Base-by-base conservation (phyloP, 345 rosid genomes). In the Barbarea vulgaris region DNA sequence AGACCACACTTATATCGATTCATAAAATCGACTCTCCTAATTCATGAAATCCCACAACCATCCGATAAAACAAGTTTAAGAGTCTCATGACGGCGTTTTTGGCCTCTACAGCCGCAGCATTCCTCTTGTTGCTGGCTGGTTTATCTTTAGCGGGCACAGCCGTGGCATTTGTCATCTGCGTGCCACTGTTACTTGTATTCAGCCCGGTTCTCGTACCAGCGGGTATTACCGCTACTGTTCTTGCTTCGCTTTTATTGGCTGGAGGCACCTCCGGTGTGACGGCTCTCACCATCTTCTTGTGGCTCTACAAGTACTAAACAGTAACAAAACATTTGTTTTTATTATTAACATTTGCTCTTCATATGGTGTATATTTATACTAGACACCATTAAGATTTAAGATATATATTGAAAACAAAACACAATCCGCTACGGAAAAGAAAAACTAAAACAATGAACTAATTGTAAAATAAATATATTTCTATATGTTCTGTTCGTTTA, bases 151-250 rank as follows among this genome's bases (percentile, higher is more conserved):
- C 80, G 6, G 90, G 85, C 39, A 81, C 95, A 0, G 91, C 86
- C 62, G 81, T 90, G 24, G 85, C 72, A 5, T 83, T 87, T 42
- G 79, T 84, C 70, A 71, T 85, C 1, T 89, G 86, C 58, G 84
- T 87, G 25, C 96, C 96, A 0, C 81, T 93, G 22, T 74, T 93
- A 39, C 79, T 90, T 66, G 66, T 87, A 15, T 88, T 84, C 84
- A 93, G 91, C 75, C 98, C 96, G 0, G 87, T 93, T 41, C 84
- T 93, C 18, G 84, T 93, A 74, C 98, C 95, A 2, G 89, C 90
- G 0, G 81, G 86, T 18, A 78, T 88, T 61, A 69, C 25, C 15
- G 15, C 89, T 0, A 72, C 74, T 21, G 73, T 77, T 31, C 22
- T 89, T 13, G 69, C 56, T n/a, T 71, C 72, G 36, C 90, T 90